Evolutionary conservation across 225 moss, liverwort and hornwort species (phyloP).

Genomic region (Pseudoscleropodium purum): DNA sequence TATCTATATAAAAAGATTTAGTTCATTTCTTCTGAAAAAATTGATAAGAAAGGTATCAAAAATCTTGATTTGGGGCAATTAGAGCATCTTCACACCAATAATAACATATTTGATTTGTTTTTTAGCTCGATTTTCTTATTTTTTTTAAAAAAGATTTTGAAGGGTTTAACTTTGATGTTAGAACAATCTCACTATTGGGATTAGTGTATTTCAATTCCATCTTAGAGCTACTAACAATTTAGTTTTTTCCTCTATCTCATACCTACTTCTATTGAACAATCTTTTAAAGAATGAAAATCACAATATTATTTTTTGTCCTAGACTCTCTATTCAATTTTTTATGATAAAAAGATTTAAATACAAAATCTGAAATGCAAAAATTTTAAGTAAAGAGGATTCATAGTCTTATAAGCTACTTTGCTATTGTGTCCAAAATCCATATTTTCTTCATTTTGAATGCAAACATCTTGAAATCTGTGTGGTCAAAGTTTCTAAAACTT

Average conservation of each 20-base stretch:
- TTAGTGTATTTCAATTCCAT: not conserved
- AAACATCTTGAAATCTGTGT: not conserved
- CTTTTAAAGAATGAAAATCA: not conserved
- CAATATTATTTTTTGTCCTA: not conserved
- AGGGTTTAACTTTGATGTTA: not conserved
- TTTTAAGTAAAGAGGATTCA: not conserved
- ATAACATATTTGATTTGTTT: fast-evolving
- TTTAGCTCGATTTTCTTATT: fast-evolving
- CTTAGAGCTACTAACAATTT: not conserved
- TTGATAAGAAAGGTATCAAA: not conserved
- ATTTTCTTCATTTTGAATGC: not conserved
- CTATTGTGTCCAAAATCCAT: fast-evolving
- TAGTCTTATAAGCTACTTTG: not conserved
- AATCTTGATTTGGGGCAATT: not conserved
- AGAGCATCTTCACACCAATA: fast-evolving
- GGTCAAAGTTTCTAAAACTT: not conserved
- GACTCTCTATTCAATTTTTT: not conserved
- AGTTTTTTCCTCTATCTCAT: fast-evolving
- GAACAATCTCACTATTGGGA: not conserved
- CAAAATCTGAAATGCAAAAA: not conserved
- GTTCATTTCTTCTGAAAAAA: fast-evolving
- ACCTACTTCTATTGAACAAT: not conserved
- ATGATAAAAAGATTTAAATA: not conserved
- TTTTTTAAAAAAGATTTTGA: no score
- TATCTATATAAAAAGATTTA: not conserved